phyloP scores from a whole-genome alignment of 352 stramenopile species.

The Phytophthora aleatoria region DNA sequence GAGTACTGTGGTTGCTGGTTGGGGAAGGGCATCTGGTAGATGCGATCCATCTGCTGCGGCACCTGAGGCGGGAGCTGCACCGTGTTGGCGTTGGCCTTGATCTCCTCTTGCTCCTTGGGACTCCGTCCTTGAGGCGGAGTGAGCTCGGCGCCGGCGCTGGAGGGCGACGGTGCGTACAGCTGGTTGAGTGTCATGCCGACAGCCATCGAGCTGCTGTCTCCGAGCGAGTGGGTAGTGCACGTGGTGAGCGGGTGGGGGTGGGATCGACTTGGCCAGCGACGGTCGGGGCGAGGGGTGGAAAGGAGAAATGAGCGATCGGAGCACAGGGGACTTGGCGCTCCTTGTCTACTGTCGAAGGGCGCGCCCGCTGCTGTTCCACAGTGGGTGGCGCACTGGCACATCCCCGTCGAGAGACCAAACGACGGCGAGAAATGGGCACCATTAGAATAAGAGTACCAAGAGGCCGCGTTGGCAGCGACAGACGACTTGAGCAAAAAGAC shows the following conservation, averaged over 20 bases:
- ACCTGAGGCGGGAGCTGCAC: constrained; percentile 1
- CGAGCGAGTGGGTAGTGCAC: constrained; percentile 9
- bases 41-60: constrained; percentile 28
- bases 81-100: constrained; percentile 9
- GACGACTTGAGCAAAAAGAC: too few species aligned
- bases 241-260: constrained; percentile 8
- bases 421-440: constrained; percentile 6
- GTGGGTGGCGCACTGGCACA: constrained; percentile 13
- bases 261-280: constrained; percentile 25
- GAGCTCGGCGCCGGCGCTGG: constrained; percentile 14
- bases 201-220: constrained; percentile 37
- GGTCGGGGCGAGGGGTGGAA: constrained; percentile 20
- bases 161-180: constrained; percentile 57
- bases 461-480: too few species aligned
- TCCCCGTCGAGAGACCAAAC: constrained; percentile 4
- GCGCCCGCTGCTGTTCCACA: constrained; percentile 13
- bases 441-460: constrained; percentile 2
- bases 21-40: constrained; percentile 40
- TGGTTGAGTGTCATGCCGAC: constrained; percentile 79
- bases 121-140: constrained; percentile 37
- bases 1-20: constrained; percentile 25
- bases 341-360: constrained; percentile 16
- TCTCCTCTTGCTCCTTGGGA: constrained; percentile 24
- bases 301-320: constrained; percentile 29
- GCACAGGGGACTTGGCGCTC: constrained; percentile 3